These are phyloP conservation scores for Aspergillus melleus DNA, from an alignment of 2,329 filamentous ascomycete species.

Conservation along the genomic window DNA sequence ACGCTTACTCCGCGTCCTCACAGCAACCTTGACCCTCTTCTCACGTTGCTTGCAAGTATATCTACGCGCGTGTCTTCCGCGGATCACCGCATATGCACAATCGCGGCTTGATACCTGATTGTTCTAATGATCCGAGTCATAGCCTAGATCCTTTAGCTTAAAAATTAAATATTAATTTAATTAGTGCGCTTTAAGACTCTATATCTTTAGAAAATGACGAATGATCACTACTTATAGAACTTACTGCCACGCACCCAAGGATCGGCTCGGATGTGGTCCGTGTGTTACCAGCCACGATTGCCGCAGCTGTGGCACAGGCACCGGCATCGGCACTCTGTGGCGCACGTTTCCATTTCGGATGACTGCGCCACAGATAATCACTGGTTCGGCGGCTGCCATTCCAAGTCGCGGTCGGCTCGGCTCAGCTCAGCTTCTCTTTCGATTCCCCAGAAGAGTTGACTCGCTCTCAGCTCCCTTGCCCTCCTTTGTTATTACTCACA, in stretches of 20 bases:
- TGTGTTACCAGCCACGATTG: conserved; percentile 3
- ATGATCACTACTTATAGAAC: too few species aligned
- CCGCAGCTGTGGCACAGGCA: conserved; percentile 10
- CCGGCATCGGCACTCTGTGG: background rate
- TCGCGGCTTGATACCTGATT: conserved; percentile 42
- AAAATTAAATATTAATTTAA: too few species aligned
- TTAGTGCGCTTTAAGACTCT: too few species aligned
- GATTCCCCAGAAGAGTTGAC: background rate
- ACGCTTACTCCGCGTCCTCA: too few species aligned
- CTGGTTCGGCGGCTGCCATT: background rate
- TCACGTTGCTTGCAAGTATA: conserved; percentile 61
- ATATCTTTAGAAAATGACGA: too few species aligned
- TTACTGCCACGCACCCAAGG: too few species aligned
- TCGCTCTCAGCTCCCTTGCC: background rate
- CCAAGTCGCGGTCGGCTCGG: background rate
- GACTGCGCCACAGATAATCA: conserved; percentile 9
- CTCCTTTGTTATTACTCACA: background rate
- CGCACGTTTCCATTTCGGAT: background rate
- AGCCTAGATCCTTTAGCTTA: too few species aligned
- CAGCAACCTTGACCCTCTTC: too few species aligned
- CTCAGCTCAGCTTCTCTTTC: background rate
- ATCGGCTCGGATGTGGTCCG: too few species aligned
- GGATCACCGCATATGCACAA: conserved; percentile 56
- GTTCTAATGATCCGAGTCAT: too few species aligned
- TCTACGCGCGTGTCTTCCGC: conserved; percentile 64